A percentile compares a stretch with the other conserved stretches of the same genome.
These are phyloP conservation scores for Fusarium sp. DNA, from an alignment of 2,329 filamentous ascomycete species.

Conservation along the genomic window DNA sequence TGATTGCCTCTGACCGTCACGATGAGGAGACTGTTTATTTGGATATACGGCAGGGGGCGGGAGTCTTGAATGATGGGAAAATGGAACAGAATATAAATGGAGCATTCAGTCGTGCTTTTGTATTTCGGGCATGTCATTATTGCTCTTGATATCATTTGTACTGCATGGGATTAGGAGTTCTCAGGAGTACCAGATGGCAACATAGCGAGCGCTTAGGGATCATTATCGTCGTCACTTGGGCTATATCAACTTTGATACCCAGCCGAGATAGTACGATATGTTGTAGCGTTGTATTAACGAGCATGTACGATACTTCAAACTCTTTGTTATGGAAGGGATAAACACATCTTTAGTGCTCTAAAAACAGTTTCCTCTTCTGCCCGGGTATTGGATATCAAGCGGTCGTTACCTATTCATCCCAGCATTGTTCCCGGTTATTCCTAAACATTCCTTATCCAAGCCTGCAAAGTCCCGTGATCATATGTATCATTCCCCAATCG, in stretches of 20 bases:
- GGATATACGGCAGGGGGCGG: conserved; percentile 1
- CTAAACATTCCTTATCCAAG: conserved; percentile 18
- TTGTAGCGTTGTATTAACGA: conserved; percentile 18
- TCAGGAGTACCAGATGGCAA: conserved; percentile 28
- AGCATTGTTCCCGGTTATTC: conserved; percentile 23
- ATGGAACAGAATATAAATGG: neutral
- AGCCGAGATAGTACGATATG: conserved; percentile 7
- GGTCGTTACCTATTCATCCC: conserved; percentile 29
- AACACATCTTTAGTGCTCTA: conserved; percentile 23
- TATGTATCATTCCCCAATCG: neutral
- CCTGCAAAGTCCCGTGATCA: neutral
- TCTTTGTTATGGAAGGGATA: conserved; percentile 21
- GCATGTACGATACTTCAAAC: conserved; percentile 20
- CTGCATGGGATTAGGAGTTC: conserved; percentile 48
- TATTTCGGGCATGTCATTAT: conserved; percentile 15
- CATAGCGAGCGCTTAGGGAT: conserved; percentile 27
- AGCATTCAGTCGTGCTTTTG: conserved; percentile 28
- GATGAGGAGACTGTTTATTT: conserved; percentile 7
- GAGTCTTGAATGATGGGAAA: neutral
- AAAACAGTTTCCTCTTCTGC: conserved; percentile 1
- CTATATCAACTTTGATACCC: conserved; percentile 13
- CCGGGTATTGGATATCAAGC: conserved; percentile 42
- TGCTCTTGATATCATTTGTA: conserved; percentile 35
- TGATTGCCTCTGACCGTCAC: conserved; percentile 44
- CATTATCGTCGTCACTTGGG: conserved; percentile 24